Base-by-base conservation (phyloP, 768 basidiomycete genomes). In the Aureoboletus auriporus region DNA sequence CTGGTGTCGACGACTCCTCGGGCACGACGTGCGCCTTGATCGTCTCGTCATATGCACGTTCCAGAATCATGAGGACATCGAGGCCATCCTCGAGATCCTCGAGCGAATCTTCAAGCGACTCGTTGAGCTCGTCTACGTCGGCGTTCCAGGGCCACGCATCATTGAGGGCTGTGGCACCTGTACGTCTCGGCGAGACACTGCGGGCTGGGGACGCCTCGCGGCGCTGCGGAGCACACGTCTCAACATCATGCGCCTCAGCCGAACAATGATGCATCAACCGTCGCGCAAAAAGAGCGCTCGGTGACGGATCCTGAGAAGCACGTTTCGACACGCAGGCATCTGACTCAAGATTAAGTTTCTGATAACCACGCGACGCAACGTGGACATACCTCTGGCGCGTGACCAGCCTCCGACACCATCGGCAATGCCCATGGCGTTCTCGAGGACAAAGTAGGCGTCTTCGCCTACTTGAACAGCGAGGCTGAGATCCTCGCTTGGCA, bases 361-460 rank as follows among this genome's bases (percentile, higher is more conserved):
- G 11, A 16, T 4, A 33, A 8, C 5, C 9, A 44, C 30, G 26
- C 27, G 52, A 47, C 10, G 58, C 69, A 23, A 23, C 20, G 20
- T 23, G 16, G 57, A 74, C 73, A 64, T 47, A 60, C 63, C 66
- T 49, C 58, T 74, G 33, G 65, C 60, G 49, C 72, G 67, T 8
- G 84, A 77, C 93, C 93, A 96, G 0, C 93, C 93, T 0, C 94
- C 94, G 1, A 97, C 94, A 28, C 94, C 94, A 62, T 97, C 94
- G 4, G 93, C 91, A 8, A 98, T 86, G 14, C 94, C 94, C 75
- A 98, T 84, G 6, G 91, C 89, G 61, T 93, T 88, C 49, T 84
- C 78, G 6, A 80, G 72, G 6, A 90, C 69, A 53, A 91, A 91
- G 61, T 93, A 95, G 5, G 93, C 89, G 60, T 97, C 93, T 65